Conservation (phyloP, 1,284 basidiomycete genomes). For the Sphaerobolus stellatus region DNA sequence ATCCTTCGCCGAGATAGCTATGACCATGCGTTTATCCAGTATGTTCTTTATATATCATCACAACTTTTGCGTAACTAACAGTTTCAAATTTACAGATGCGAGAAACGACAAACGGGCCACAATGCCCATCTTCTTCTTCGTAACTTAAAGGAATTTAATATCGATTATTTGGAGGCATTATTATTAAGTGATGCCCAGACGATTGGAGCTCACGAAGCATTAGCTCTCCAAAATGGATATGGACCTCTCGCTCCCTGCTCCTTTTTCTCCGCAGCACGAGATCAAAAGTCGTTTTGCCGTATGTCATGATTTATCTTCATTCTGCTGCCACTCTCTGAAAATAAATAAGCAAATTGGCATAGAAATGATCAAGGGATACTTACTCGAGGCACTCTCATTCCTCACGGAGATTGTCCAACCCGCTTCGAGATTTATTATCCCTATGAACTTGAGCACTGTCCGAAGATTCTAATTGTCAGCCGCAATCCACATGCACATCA, state of each 20-base stretch:
- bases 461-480: constrained; percentile 20
- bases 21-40: constrained; percentile 9
- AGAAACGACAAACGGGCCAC: constrained; percentile 12
- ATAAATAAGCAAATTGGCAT: constrained; percentile 24
- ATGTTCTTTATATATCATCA: not conserved
- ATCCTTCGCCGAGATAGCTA: not conserved
- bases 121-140: constrained; percentile 19
- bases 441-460: constrained; percentile 19
- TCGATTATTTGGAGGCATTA: constrained; percentile 21
- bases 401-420: constrained; percentile 14
- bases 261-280: constrained; percentile 17
- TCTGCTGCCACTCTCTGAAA: not conserved
- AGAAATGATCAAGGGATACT: constrained; percentile 13
- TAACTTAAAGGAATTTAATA: constrained; percentile 25
- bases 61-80: not conserved
- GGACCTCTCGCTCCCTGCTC: constrained; percentile 21
- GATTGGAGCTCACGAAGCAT: constrained; percentile 2
- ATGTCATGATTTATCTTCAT: constrained; percentile 6
- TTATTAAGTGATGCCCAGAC: constrained; percentile 4
- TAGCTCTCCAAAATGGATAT: constrained; percentile 18
- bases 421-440: constrained; percentile 23
- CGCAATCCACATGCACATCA: constrained; percentile 18
- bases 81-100: constrained; percentile 14
- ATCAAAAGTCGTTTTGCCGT: constrained; percentile 20
- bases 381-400: constrained; percentile 6